These are phyloP conservation scores for Plantago lanceolata DNA, from an alignment of 305 asterid species.

Conservation along the genomic window DNA sequence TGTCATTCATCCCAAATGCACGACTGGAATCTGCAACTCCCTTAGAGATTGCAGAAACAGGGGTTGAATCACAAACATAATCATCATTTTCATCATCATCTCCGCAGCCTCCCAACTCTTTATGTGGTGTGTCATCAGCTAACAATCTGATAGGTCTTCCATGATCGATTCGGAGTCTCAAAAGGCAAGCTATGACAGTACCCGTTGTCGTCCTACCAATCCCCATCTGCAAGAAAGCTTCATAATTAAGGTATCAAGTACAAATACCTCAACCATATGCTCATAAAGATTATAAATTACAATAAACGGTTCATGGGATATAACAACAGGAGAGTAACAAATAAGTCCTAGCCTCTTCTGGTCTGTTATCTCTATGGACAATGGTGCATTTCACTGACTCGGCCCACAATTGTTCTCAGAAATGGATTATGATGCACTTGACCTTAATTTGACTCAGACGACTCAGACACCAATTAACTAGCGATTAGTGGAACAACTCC, in stretches of 20 bases:
- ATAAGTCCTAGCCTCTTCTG: background rate
- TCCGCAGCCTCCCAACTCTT: conserved; percentile 38
- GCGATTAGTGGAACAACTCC: background rate
- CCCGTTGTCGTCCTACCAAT: conserved; percentile 98
- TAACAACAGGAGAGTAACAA: background rate
- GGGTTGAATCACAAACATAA: conserved; percentile 35
- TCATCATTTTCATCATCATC: conserved; percentile 57
- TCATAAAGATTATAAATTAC: conserved; percentile 15
- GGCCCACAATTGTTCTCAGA: background rate
- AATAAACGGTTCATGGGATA: conserved; percentile 15
- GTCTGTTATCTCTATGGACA: background rate
- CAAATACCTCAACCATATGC: conserved; percentile 25
- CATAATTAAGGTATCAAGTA: conserved; percentile 25
- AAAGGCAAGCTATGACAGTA: conserved; percentile 92
- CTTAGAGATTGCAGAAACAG: conserved; percentile 40
- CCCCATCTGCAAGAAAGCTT: conserved; percentile 65
- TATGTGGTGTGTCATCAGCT: conserved; percentile 46
- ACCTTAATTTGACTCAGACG: background rate
- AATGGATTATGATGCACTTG: background rate
- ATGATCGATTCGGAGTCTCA: conserved; percentile 79
- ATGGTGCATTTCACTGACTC: background rate
- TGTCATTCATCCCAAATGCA: conserved; percentile 94
- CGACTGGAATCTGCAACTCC: conserved; percentile 44
- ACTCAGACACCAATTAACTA: background rate
- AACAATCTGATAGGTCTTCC: conserved; percentile 84